Evolutionary conservation across 2,329 filamentous ascomycete genomes (phyloP).

Genomic region (Pseudonectria buxi): DNA sequence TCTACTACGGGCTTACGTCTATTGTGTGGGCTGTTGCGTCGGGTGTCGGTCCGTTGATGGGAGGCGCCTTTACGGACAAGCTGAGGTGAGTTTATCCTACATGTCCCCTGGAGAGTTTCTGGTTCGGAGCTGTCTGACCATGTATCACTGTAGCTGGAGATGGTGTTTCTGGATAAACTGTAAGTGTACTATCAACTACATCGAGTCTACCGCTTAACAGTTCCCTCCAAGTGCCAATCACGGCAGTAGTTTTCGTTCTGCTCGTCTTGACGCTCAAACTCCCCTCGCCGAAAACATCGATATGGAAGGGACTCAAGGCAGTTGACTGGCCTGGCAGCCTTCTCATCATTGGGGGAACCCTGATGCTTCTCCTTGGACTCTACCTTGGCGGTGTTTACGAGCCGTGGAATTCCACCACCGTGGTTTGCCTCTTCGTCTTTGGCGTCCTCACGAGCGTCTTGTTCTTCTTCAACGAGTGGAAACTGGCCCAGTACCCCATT

Average conservation of each 20-base stretch:
- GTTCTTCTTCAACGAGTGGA: conserved; percentile 57
- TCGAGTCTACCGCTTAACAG: conserved; percentile 15
- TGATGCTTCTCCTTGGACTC: conserved; percentile 65
- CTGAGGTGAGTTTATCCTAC: conserved; percentile 39
- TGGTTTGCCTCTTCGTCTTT: conserved; percentile 58
- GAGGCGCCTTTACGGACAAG: conserved; percentile 58
- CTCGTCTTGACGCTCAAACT: conserved; percentile 58
- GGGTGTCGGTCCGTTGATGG: conserved; percentile 56
- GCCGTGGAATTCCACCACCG: conserved; percentile 55
- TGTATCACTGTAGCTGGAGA: conserved; percentile 21
- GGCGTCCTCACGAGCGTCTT: conserved; percentile 41
- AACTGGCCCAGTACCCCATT: conserved; percentile 58
- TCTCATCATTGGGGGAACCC: conserved; percentile 54
- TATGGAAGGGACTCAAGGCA: conserved; percentile 54
- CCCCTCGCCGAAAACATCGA: conserved; percentile 58
- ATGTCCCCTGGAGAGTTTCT: background rate
- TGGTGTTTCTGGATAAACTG: conserved; percentile 50
- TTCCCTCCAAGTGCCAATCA: conserved; percentile 33
- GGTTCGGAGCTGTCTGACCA: background rate
- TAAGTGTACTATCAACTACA: conserved; percentile 21
- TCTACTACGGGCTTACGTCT: conserved; percentile 58
- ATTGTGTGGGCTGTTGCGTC: conserved; percentile 61
- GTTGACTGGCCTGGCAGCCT: conserved; percentile 56
- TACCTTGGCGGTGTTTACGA: conserved; percentile 59
- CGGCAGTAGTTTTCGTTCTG: conserved; percentile 50